Evolutionary conservation across 257 asterid genomes (phyloP), one percentile per base, ranked within the genome.

Genomic region (Mitragyna speciosa): DNA sequence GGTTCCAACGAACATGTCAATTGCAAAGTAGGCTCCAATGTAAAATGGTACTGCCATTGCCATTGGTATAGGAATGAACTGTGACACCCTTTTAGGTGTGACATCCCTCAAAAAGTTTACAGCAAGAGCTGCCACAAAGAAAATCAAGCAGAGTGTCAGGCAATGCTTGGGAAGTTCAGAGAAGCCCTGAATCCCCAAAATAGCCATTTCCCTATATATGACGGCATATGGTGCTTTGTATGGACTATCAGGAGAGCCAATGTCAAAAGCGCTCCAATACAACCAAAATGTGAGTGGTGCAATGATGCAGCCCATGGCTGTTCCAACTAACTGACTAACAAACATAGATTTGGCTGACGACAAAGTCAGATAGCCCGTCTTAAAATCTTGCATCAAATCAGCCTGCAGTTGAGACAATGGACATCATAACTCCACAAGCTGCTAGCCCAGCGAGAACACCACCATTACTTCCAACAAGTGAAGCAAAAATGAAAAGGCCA

Each of bases 281-380:
- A 95, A 20, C 97, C 98, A 95, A 80, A 95, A 95, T n/a, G 98
- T 95, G 82, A 95, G 91, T 51, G 99, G 98, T 2, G 99, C 99
- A 69, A 95, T 89, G 75, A 95, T 87, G 65, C 98, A 95, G 76
- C 97, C 99, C 98, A 95, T 93, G 65, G 94, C 97, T 7, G 99
- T 95, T 77, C 99, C 99, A 5, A 93, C 87, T 41, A 95, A 47
- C 84, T 95, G 99, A 83, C 98, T 95, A 75, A 95, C 95, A 69
- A 95, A 95, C 99, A 95, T 95, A 1, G 99, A 95, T 61, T 89
- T 92, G 6, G 98, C 96, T n/a, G 99, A 95, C 33, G 99, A 95
- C 56, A 87, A 52, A 8, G 99, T 95, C 10, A 95, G 95, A 80
- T 93, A 93, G 52, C 97, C 98, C 0, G 98, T 95, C 71, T 91